Percentiles rank a stretch among this genome's conserved stretches.
phyloP scores from a whole-genome alignment of 1,284 basidiomycete species.

The Trichosporon asahii region DNA sequence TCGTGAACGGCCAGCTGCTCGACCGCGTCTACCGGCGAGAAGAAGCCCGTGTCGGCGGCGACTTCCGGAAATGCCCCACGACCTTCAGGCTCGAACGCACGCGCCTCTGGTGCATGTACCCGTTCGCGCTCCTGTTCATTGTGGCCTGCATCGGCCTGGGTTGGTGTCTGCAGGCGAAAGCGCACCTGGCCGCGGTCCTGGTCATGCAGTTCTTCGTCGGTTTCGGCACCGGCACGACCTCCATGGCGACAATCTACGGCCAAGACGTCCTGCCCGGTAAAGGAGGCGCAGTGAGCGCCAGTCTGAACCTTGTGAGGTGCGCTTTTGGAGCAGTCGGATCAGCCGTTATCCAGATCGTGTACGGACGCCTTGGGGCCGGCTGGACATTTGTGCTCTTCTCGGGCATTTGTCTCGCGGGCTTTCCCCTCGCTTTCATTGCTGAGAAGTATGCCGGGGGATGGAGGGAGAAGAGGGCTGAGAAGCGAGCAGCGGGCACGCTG shows the following conservation, averaged over 20 bases:
- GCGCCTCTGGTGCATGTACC: conserved; percentile 35
- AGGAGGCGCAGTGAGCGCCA: conserved; percentile 48
- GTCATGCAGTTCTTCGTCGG: conserved; percentile 42
- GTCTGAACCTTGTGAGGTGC: conserved; percentile 50
- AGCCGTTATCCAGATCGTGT: conserved; percentile 40
- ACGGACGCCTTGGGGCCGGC: conserved; percentile 41
- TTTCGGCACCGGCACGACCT: conserved; percentile 36
- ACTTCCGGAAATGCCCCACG: conserved; percentile 37
- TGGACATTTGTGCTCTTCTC: conserved; percentile 49
- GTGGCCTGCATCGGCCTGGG: conserved; percentile 33
- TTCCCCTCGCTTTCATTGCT: conserved; percentile 37
- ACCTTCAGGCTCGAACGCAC: conserved; percentile 42
- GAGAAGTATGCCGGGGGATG: conserved; percentile 34
- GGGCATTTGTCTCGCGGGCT: conserved; percentile 32
- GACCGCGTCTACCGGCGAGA: conserved; percentile 45
- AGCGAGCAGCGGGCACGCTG: neutral
- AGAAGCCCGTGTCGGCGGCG: conserved; percentile 42
- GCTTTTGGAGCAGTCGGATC: conserved; percentile 47
- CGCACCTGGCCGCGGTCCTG: conserved; percentile 38
- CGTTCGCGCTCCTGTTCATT: conserved; percentile 32
- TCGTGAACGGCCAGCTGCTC: conserved; percentile 44
- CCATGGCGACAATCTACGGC: conserved; percentile 42
- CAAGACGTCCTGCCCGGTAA: conserved; percentile 46
- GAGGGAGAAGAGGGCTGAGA: conserved; percentile 28
- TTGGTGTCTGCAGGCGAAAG: conserved; percentile 41